phyloP scores from a whole-genome alignment of 129 eudicot genomes.

The Artemisia argyi region DNA sequence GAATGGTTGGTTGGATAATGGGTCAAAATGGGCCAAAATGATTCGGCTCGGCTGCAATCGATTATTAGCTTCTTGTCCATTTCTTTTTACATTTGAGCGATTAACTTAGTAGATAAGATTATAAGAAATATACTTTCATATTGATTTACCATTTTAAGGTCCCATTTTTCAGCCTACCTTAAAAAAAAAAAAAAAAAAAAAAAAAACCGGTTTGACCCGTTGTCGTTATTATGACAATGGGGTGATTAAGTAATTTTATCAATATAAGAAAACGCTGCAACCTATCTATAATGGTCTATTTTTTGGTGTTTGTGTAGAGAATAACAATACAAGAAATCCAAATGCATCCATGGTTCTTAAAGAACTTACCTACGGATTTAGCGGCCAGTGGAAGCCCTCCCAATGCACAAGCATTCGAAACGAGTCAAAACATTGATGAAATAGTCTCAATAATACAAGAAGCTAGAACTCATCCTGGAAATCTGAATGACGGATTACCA shows the following conservation, averaged over 20 bases:
- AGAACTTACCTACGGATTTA: constrained; percentile 65
- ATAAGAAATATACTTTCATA: too few relatives aligned
- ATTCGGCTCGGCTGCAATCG: too few relatives aligned
- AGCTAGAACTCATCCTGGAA: constrained; percentile 45
- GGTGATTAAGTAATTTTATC: background rate
- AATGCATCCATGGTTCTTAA: constrained; percentile 65
- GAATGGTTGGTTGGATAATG: background rate
- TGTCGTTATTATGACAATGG: too few relatives aligned
- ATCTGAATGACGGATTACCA: constrained; percentile 21
- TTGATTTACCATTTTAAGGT: too few relatives aligned
- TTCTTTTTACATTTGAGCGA: too few relatives aligned
- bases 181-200: too few relatives aligned
- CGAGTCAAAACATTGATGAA: constrained; percentile 49
- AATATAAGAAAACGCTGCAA: background rate
- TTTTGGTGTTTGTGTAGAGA: constrained; percentile 40
- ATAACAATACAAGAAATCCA: constrained; percentile 60
- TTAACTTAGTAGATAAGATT: too few relatives aligned
- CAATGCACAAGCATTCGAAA: constrained; percentile 29
- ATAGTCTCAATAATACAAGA: constrained; percentile 58
- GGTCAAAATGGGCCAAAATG: background rate
- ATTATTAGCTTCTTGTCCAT: too few relatives aligned
- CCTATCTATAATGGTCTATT: background rate
- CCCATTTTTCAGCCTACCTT: too few relatives aligned
- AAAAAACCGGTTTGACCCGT: too few relatives aligned
- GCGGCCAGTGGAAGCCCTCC: constrained; percentile 49